Percentiles rank a stretch among this genome's conserved stretches.
phyloP scores from a whole-genome alignment of 495 filamentous ascomycete species.

The Tuber aestivum region DNA sequence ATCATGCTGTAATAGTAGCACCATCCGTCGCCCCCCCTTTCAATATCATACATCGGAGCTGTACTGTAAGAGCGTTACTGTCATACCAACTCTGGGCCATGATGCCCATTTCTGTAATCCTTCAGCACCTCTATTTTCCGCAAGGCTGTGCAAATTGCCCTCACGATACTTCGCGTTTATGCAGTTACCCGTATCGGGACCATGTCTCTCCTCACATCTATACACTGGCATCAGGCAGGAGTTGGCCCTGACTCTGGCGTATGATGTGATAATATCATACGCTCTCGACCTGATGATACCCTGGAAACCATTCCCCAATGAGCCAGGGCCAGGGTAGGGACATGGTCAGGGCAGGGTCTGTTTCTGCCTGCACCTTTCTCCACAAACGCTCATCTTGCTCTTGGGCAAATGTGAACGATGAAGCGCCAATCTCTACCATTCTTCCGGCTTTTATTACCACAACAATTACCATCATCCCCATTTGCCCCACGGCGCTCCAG shows the following conservation, averaged over 20 bases:
- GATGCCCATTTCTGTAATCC: background rate
- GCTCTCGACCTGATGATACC: background rate
- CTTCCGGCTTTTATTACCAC: background rate
- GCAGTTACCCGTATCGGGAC: conserved; percentile 1
- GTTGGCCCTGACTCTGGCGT: background rate
- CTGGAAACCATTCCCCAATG: background rate
- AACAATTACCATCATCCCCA: background rate
- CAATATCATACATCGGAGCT: background rate
- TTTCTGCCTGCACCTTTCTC: conserved; percentile 4
- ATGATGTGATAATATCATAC: no score
- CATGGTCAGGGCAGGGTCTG: background rate
- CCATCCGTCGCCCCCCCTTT: no score
- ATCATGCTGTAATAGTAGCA: no score
- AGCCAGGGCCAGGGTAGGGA: background rate
- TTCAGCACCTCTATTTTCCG: background rate
- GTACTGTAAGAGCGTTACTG: background rate
- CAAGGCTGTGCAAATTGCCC: background rate
- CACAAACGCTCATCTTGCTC: background rate
- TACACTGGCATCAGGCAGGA: background rate
- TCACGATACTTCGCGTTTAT: background rate
- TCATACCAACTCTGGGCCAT: background rate
- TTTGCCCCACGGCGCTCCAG: background rate
- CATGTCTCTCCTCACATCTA: background rate
- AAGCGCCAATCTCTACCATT: background rate
- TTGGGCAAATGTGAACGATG: background rate